A percentile compares a stretch with the other conserved stretches of the same genome.
These are phyloP conservation scores for Colletotrichum falcatum DNA, from an alignment of 2,329 filamentous ascomycete genomes.

Conservation along the genomic window DNA sequence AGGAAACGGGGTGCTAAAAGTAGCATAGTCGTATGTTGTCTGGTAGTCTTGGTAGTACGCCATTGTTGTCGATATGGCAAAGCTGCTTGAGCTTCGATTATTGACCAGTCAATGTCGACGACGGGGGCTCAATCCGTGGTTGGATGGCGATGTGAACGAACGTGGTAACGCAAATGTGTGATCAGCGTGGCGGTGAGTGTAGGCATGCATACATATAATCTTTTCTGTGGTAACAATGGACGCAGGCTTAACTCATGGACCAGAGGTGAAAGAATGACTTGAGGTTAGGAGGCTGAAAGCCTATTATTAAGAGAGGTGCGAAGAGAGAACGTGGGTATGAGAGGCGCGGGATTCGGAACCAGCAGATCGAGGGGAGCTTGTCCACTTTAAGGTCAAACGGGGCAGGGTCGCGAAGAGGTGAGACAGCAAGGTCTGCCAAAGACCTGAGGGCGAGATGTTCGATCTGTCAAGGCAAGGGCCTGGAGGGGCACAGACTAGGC, in stretches of 20 bases:
- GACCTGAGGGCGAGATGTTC: constrained; percentile 38
- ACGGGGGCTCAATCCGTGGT: background rate
- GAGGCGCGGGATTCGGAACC: constrained; percentile 42
- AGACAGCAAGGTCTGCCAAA: constrained; percentile 35
- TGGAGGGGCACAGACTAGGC: constrained; percentile 40
- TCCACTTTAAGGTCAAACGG: constrained; percentile 47
- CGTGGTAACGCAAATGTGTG: constrained; percentile 13
- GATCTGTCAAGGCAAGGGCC: constrained; percentile 42
- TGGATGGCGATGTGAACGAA: constrained; percentile 12
- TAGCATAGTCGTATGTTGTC: constrained; percentile 26
- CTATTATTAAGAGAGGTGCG: constrained; percentile 42
- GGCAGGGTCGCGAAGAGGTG: constrained; percentile 37
- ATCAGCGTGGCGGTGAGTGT: background rate
- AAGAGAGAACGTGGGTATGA: constrained; percentile 47
- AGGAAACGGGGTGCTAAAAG: constrained; percentile 29
- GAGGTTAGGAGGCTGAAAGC: constrained; percentile 38
- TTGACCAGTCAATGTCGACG: constrained; percentile 1
- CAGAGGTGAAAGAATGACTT: constrained; percentile 42
- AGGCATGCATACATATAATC: constrained; percentile 18
- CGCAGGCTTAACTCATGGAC: constrained; percentile 7
- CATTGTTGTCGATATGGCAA: constrained; percentile 25
- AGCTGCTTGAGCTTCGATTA: background rate
- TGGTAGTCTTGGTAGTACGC: constrained; percentile 38
- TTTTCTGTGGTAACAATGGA: constrained; percentile 19
- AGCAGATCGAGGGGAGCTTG: constrained; percentile 43